Evolutionary conservation across 2,329 filamentous ascomycete genomes (phyloP), one percentile per base, ranked within the genome.

Genomic region (Alternaria gansuensis): DNA sequence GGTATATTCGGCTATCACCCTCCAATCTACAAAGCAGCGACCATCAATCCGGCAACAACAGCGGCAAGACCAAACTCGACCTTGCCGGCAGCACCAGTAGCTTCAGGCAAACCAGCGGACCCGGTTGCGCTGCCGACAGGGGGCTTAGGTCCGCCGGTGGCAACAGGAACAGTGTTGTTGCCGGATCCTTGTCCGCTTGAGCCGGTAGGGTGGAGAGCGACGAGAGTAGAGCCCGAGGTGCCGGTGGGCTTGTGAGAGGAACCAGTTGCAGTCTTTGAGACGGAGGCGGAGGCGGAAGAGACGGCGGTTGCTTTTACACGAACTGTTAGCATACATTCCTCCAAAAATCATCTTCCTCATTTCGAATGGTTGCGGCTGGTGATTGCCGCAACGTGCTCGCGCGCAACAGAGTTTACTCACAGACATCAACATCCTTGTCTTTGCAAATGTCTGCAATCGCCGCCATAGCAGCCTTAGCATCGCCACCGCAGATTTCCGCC

Each of bases 381-480:
- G n/a, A 29, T 48, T 28, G 14, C 26, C 4, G 28, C 49, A 26
- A 14, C 33, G 14, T 13, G 23, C 45, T 23, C 17, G 2, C 11
- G 14, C 40, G 13, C 31, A 36, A 34, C 5, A 48, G 21, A 17
- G 36, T 37, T 31, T 40, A 73, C 73, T 39, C 70, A 75, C 73
- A 59, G 59, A 75, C 65, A 63, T 75, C 61, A 17, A 73, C 68
- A 8, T 67, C 70, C 34, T 58, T 60, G 4, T 54, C 62, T 23
- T 70, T 68, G 58, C 73, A 75, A 34, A 73, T 64, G 33, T 74
- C 73, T 2, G 69, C 65, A 13, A 75, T 63, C 34, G 71, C 72
- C 4, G 44, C 59, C 58, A 75, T 52, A 14, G 73, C 73, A 29
- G 62, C 64, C 49, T 65, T 46, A 2, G 66, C 62, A 10, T 61